Conservation (phyloP, 805 yeast species). For the Candida broadrunensis region DNA sequence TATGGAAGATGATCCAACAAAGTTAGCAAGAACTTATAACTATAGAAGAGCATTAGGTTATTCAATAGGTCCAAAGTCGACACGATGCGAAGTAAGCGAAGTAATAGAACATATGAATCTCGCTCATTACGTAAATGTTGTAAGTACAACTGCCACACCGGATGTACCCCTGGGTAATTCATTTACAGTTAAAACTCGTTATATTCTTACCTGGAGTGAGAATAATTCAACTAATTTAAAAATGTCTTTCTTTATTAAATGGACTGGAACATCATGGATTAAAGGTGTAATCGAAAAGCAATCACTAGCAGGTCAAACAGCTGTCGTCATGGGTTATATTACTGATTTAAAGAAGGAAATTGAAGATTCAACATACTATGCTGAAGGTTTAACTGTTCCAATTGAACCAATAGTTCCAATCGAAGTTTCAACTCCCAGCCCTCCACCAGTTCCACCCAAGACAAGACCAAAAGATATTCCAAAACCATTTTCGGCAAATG, state of each 20-base stretch:
- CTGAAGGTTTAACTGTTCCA: conserved; percentile 15
- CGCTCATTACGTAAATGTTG: conserved; percentile 53
- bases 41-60: conserved; percentile 76
- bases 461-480: conserved; percentile 1
- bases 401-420: not conserved
- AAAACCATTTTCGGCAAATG: not conserved
- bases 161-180: conserved; percentile 92
- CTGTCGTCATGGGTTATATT: conserved; percentile 52
- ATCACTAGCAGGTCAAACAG: conserved; percentile 73
- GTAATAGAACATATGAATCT: conserved; percentile 54
- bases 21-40: conserved; percentile 50
- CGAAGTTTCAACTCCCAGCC: not conserved
- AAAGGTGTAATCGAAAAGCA: conserved; percentile 86
- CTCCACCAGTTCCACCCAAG: not conserved
- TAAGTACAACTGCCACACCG: conserved; percentile 73
- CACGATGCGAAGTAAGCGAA: conserved; percentile 69
- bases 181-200: conserved; percentile 73
- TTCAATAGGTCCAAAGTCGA: conserved; percentile 90
- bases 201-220: conserved; percentile 71
- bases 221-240: conserved; percentile 56
- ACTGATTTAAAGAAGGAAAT: conserved; percentile 35
- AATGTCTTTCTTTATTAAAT: conserved; percentile 73
- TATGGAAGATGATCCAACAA: conserved; percentile 32
- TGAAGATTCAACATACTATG: conserved; percentile 12
- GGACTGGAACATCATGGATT: conserved; percentile 93